These are phyloP conservation scores for Agroathelia rolfsii DNA, from an alignment of 1,284 basidiomycete species.

Conservation along the genomic window DNA sequence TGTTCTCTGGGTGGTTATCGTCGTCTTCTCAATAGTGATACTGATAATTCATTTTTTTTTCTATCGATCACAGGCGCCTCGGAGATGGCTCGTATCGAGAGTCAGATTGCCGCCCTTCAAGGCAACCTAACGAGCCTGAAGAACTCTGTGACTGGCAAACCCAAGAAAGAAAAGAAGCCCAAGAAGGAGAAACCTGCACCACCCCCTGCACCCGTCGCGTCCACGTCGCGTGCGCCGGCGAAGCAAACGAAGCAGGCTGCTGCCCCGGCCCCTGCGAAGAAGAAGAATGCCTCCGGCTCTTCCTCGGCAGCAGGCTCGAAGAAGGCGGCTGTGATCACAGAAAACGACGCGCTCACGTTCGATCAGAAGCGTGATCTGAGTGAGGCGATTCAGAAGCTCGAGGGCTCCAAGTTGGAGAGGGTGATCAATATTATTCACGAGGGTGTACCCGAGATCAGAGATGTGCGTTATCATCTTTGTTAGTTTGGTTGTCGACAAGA, in stretches of 20 bases:
- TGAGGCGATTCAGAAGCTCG: conserved; percentile 78
- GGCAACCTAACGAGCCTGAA: conserved; percentile 55
- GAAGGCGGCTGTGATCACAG: conserved; percentile 19
- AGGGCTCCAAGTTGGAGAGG: conserved; percentile 69
- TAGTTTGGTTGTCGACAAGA: conserved; percentile 4
- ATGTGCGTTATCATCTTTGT: conserved; percentile 46
- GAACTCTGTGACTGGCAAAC: conserved; percentile 40
- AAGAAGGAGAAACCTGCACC: conserved; percentile 36
- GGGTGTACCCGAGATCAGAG: conserved; percentile 79
- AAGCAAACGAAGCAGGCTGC: conserved; percentile 36
- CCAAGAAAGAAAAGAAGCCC: conserved; percentile 59
- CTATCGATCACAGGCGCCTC: conserved; percentile 42
- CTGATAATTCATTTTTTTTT: no score
- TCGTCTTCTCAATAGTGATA: no score
- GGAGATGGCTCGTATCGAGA: conserved; percentile 64
- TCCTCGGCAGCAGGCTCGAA: conserved; percentile 2
- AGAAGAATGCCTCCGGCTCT: conserved; percentile 32
- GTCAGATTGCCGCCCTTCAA: conserved; percentile 63
- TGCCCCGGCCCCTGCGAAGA: conserved; percentile 43
- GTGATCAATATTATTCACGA: conserved; percentile 91
- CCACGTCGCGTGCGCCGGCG: conserved; percentile 45
- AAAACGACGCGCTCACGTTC: conserved; percentile 72
- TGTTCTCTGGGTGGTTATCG: no score
- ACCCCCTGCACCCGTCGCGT: conserved; percentile 35
- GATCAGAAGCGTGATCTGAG: conserved; percentile 96